These are phyloP conservation scores for Chlorella sorokiniana DNA, from an alignment of 139 green algal genomes.

Conservation along the genomic window DNA sequence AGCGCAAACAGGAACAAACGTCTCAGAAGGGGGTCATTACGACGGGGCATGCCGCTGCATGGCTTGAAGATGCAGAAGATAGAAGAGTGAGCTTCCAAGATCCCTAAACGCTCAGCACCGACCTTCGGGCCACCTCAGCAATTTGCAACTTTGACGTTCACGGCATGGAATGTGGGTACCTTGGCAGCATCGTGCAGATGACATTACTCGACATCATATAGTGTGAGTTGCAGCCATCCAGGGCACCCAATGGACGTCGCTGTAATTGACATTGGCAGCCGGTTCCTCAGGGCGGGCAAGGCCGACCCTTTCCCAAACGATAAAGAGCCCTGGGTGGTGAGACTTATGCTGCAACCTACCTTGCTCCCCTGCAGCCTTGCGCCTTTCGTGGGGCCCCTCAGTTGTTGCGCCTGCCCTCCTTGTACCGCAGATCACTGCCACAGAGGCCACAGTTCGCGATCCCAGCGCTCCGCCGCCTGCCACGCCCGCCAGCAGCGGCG, in stretches of 20 bases:
- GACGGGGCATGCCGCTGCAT: too few relatives aligned
- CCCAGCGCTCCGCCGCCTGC: too few relatives aligned
- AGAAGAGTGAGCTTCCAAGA: too few relatives aligned
- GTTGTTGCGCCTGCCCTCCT: background rate
- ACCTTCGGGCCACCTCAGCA: too few relatives aligned
- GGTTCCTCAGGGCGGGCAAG: constrained; percentile 71
- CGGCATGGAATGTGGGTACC: too few relatives aligned
- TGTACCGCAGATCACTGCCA: background rate
- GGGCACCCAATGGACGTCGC: constrained; percentile 30
- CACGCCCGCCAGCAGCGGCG: background rate
- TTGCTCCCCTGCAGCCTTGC: background rate
- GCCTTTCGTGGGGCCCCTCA: background rate
- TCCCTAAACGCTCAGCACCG: too few relatives aligned
- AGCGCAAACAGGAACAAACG: background rate
- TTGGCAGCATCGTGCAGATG: too few relatives aligned
- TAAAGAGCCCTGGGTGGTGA: constrained; percentile 61
- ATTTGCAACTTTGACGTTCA: too few relatives aligned
- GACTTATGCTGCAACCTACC: background rate
- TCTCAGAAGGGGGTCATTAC: too few relatives aligned
- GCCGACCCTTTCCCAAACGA: constrained; percentile 65
- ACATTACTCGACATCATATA: too few relatives aligned
- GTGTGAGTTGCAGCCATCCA: background rate
- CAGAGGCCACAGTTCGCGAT: constrained; percentile 1
- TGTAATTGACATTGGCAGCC: constrained; percentile 71
- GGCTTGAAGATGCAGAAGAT: too few relatives aligned